Conservation (phyloP, 176 grass and related monocot genomes). For the Bothriochloa decipiens region DNA sequence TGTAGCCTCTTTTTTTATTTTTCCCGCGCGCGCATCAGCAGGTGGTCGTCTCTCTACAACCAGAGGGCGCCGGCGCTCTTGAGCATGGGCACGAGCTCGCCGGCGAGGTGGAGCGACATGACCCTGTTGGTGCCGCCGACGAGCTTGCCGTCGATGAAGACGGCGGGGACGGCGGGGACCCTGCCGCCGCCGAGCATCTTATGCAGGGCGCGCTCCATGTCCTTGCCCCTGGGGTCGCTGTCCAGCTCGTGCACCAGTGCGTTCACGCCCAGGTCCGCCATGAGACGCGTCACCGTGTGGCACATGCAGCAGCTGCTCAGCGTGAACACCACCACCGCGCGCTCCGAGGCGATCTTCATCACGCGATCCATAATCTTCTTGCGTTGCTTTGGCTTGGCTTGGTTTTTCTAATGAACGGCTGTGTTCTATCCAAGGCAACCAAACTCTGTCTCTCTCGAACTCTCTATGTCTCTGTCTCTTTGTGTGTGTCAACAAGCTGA, state of each 20-base stretch:
- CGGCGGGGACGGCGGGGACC: conserved; percentile 41
- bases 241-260: conserved; percentile 62
- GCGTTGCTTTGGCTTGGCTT: background rate
- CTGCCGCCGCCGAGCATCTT: conserved; percentile 47
- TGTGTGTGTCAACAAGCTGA: background rate
- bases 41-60: conserved; percentile 36
- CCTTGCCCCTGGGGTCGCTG: conserved; percentile 56
- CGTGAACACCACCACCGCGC: conserved; percentile 80
- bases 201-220: conserved; percentile 58
- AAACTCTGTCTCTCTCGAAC: background rate
- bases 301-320: conserved; percentile 82
- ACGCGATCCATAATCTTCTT: conserved; percentile 55
- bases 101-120: conserved; percentile 61
- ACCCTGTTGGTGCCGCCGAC: conserved; percentile 59
- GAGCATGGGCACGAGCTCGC: conserved; percentile 60
- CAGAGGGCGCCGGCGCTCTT: conserved; percentile 64
- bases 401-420: too few relatives aligned
- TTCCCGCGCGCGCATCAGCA: background rate
- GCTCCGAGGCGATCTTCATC: conserved; percentile 57
- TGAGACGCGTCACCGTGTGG: conserved; percentile 71
- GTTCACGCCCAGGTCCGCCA: conserved; percentile 64
- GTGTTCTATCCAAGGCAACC: too few relatives aligned
- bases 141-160: conserved; percentile 55
- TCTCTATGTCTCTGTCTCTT: background rate
- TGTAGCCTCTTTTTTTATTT: background rate